These are phyloP conservation scores for Rossbeevera mucosa DNA, from an alignment of 768 basidiomycete species.

Conservation along the genomic window DNA sequence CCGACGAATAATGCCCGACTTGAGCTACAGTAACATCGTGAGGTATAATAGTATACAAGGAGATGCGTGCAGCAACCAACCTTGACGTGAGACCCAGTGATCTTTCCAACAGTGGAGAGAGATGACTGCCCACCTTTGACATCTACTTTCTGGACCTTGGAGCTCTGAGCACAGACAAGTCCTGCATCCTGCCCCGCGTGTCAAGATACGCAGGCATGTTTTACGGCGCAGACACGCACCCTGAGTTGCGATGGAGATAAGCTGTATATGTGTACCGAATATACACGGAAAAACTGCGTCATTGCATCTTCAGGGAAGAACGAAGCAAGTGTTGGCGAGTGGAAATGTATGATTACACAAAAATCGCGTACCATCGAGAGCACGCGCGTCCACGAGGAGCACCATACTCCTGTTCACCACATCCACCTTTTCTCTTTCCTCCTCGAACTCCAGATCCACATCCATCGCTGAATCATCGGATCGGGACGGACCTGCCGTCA, in stretches of 20 bases:
- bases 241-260: slow-evolving; percentile 61
- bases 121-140: slow-evolving; percentile 18
- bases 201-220: not conserved
- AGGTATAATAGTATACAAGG: not conserved
- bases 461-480: slow-evolving; percentile 16
- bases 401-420: slow-evolving; percentile 45
- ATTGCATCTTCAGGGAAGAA: slow-evolving; percentile 41
- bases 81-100: slow-evolving; percentile 43
- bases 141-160: slow-evolving; percentile 32
- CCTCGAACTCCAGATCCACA: slow-evolving; percentile 40
- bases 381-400: slow-evolving; percentile 57
- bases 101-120: slow-evolving; percentile 36
- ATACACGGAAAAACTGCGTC: slow-evolving; percentile 47
- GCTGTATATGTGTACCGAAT: slow-evolving; percentile 64
- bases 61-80: slow-evolving; percentile 26
- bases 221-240: slow-evolving; percentile 20
- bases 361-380: slow-evolving; percentile 53
- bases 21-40: slow-evolving; percentile 12
- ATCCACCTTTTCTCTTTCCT: slow-evolving; percentile 29
- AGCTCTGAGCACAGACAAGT: slow-evolving; percentile 35
- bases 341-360: not conserved
- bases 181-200: slow-evolving; percentile 38
- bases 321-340: not conserved
- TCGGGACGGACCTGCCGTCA: slow-evolving; percentile 5
- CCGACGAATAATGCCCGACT: not conserved